Evolutionary conservation across 768 basidiomycete genomes (phyloP).

Genomic region (Lyophyllum atratum): DNA sequence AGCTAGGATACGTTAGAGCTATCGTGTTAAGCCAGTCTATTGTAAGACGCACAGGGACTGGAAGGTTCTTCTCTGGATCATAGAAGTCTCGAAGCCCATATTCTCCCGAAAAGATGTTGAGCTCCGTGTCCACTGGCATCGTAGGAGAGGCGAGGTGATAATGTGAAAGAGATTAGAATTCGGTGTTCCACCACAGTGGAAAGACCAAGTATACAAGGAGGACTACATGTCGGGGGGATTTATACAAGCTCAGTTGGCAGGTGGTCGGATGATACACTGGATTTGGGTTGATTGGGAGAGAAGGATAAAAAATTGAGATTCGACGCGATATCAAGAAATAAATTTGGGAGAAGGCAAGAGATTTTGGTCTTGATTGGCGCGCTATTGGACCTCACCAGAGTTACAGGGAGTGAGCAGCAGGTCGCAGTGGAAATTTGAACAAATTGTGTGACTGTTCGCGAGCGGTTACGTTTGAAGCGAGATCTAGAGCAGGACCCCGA

Average conservation of each 20-base stretch:
- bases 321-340: background rate
- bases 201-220: background rate
- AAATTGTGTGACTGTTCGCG: no score
- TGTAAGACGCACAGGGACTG: conserved; percentile 16
- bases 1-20: conserved; percentile 8
- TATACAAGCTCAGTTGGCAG: background rate
- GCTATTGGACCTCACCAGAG: background rate
- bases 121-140: conserved; percentile 16
- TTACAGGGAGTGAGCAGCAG: background rate
- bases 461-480: background rate
- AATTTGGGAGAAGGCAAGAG: background rate
- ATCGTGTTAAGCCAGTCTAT: background rate
- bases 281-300: background rate
- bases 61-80: conserved; percentile 21
- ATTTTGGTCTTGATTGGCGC: background rate
- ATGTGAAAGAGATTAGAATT: background rate
- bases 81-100: conserved; percentile 19
- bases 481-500: background rate
- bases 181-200: background rate
- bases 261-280: background rate
- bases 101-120: conserved; percentile 25
- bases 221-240: background rate
- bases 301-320: background rate
- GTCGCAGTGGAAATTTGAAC: background rate
- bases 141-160: background rate